Percentiles rank a stretch among this genome's conserved stretches.
These are phyloP conservation scores for Moesziomyces antarcticus DNA, from an alignment of 1,284 basidiomycete species.

Conservation along the genomic window DNA sequence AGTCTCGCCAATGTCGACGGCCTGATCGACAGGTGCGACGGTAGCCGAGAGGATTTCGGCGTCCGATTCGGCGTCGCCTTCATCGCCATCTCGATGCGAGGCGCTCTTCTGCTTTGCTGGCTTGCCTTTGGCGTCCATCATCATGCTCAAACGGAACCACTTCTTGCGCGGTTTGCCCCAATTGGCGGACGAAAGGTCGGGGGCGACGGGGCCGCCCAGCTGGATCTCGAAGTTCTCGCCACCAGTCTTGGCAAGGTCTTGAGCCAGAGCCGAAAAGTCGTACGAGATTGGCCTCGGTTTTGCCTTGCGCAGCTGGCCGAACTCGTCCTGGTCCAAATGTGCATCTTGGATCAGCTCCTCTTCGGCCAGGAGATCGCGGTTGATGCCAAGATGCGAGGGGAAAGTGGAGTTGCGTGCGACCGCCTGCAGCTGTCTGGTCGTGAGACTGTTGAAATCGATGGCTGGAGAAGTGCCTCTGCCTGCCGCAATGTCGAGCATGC, in stretches of 20 bases:
- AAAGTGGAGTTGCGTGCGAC: slow-evolving; percentile 49
- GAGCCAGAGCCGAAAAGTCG: slow-evolving; percentile 25
- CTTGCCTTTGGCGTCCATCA: slow-evolving; percentile 42
- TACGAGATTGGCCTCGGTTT: slow-evolving; percentile 12
- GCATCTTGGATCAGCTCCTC: slow-evolving; percentile 19
- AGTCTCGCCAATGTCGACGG: slow-evolving; percentile 2
- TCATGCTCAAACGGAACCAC: slow-evolving; percentile 51
- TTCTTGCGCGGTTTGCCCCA: slow-evolving; percentile 56
- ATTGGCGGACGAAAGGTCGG: slow-evolving; percentile 45
- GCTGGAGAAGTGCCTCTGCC: slow-evolving; percentile 4
- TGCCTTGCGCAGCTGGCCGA: slow-evolving; percentile 10
- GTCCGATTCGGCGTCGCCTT: slow-evolving; percentile 37
- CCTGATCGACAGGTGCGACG: slow-evolving; percentile 1
- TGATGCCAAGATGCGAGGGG: slow-evolving; percentile 54
- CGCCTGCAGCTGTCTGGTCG: slow-evolving; percentile 54
- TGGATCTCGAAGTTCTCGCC: slow-evolving; percentile 42
- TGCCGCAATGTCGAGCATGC: slow-evolving; percentile 1
- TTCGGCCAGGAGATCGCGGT: slow-evolving; percentile 31
- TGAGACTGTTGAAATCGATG: slow-evolving; percentile 42
- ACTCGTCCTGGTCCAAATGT: slow-evolving; percentile 17
- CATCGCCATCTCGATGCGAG: slow-evolving; percentile 8
- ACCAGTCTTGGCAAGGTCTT: slow-evolving; percentile 32
- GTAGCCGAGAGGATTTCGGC: slow-evolving; percentile 22
- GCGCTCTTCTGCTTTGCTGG: slow-evolving; percentile 21
- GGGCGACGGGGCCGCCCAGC: slow-evolving; percentile 30